These are phyloP conservation scores for Polygonum aviculare DNA, from an alignment of 148 eudicot species.

Conservation along the genomic window DNA sequence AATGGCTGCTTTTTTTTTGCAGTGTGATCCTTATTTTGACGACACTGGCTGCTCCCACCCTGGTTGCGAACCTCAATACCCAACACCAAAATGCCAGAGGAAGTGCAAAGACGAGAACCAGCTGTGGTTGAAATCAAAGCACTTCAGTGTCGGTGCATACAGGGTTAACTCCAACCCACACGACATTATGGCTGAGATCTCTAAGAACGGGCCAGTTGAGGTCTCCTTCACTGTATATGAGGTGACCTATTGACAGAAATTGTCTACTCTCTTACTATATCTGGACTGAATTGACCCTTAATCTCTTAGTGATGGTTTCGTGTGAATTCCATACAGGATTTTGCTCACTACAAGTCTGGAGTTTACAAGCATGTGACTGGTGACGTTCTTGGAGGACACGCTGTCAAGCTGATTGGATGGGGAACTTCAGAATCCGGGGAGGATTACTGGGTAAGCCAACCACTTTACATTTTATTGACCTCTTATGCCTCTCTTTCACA, in stretches of 20 bases:
- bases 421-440: constrained; percentile 79
- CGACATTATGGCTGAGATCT: constrained; percentile 85
- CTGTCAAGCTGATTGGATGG: constrained; percentile 97
- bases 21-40: constrained; percentile 97
- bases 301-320: not conserved
- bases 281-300: not conserved
- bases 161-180: constrained; percentile 42
- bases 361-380: constrained; percentile 84
- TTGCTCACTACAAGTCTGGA: constrained; percentile 90
- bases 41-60: constrained; percentile 79
- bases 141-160: constrained; percentile 55
- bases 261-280: not conserved
- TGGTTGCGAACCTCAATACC: constrained; percentile 84
- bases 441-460: constrained; percentile 69
- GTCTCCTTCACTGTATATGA: constrained; percentile 76
- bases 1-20: constrained; percentile 12
- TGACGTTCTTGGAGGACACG: constrained; percentile 76
- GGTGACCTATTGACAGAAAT: constrained; percentile 28
- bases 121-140: constrained; percentile 70
- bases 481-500: not conserved
- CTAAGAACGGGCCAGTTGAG: constrained; percentile 87
- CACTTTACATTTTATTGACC: not conserved
- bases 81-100: constrained; percentile 71
- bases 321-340: constrained; percentile 40
- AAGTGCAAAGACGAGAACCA: constrained; percentile 51